Conservation (phyloP, 805 yeast species). For the Yarrowia deformans region DNA sequence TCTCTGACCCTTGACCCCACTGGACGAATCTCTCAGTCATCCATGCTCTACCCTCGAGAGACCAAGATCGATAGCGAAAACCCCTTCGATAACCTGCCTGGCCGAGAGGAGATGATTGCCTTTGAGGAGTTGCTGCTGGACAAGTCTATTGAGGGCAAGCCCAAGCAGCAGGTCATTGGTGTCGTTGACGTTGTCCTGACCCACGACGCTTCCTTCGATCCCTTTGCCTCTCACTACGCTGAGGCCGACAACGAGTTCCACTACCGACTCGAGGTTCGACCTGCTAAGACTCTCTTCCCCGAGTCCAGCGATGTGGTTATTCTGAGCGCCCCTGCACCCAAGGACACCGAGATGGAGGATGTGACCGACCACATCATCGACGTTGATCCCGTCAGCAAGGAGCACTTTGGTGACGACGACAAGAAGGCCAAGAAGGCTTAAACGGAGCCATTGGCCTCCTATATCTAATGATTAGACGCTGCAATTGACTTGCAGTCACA, state of each 20-base stretch:
- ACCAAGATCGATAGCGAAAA: slow-evolving; percentile 21
- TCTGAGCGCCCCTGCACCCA: slow-evolving; percentile 11
- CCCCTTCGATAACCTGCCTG: slow-evolving; percentile 30
- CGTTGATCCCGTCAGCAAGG: slow-evolving; percentile 21
- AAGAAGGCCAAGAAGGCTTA: slow-evolving; percentile 5
- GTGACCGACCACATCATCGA: slow-evolving; percentile 21
- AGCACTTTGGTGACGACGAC: slow-evolving; percentile 14
- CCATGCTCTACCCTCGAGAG: slow-evolving; percentile 21
- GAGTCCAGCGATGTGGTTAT: slow-evolving; percentile 15
- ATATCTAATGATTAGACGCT: slow-evolving; percentile 10
- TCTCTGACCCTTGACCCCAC: slow-evolving; percentile 37
- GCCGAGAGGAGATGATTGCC: slow-evolving; percentile 29
- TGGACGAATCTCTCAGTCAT: slow-evolving; percentile 33
- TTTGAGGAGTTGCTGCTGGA: slow-evolving; percentile 33
- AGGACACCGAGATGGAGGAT: slow-evolving; percentile 3
- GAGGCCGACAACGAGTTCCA: slow-evolving; percentile 14
- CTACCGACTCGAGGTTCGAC: slow-evolving; percentile 34
- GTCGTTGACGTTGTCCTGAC: slow-evolving; percentile 29
- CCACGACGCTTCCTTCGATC: slow-evolving; percentile 26
- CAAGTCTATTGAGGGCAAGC: slow-evolving; percentile 22
- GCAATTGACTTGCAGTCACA: slow-evolving; percentile 5
- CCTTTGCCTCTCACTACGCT: slow-evolving; percentile 18
- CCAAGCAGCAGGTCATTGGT: slow-evolving; percentile 35
- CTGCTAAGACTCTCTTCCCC: slow-evolving; percentile 22
- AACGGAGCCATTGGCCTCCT: neutral